These are phyloP conservation scores for Aureobasidium melanogenum DNA, from an alignment of 2,329 filamentous ascomycete species.

Conservation along the genomic window DNA sequence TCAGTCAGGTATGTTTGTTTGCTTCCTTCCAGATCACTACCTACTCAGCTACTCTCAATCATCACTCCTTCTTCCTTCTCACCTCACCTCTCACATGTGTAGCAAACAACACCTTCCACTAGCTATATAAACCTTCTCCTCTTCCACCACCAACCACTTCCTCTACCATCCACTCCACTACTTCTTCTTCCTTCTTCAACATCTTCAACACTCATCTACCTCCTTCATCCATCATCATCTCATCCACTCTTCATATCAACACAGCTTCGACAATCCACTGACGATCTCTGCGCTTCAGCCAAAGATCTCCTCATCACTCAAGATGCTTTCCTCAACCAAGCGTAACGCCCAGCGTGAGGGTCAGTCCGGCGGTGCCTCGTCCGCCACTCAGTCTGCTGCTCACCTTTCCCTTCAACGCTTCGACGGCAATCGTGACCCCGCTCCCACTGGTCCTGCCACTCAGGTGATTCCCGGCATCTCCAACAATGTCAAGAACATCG, in stretches of 20 bases:
- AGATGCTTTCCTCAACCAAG: not conserved
- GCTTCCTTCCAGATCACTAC: not conserved
- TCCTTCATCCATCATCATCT: not conserved
- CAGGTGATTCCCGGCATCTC: not conserved
- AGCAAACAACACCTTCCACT: slow-evolving; percentile 2
- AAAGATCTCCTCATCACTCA: not conserved
- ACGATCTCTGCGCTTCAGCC: not conserved
- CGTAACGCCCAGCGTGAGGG: not conserved
- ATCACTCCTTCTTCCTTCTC: not conserved
- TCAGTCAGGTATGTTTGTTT: not conserved
- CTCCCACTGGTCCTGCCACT: not conserved
- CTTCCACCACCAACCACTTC: not conserved
- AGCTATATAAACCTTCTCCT: not conserved
- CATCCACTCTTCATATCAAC: not conserved
- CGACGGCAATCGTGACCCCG: slow-evolving; percentile 17
- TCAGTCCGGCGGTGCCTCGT: not conserved
- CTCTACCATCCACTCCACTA: slow-evolving; percentile 6
- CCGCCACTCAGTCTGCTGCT: not conserved
- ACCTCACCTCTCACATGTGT: not conserved
- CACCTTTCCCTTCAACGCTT: not conserved
- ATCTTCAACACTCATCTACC: not conserved
- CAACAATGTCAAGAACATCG: slow-evolving; percentile 20
- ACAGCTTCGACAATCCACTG: not conserved
- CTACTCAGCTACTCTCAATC: not conserved
- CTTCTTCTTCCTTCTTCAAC: not conserved